Evolutionary conservation across 371 early-diverging fungal genomes (phyloP), one percentile per base, ranked within the genome.

Genomic region (Saksenaea oblongispora): DNA sequence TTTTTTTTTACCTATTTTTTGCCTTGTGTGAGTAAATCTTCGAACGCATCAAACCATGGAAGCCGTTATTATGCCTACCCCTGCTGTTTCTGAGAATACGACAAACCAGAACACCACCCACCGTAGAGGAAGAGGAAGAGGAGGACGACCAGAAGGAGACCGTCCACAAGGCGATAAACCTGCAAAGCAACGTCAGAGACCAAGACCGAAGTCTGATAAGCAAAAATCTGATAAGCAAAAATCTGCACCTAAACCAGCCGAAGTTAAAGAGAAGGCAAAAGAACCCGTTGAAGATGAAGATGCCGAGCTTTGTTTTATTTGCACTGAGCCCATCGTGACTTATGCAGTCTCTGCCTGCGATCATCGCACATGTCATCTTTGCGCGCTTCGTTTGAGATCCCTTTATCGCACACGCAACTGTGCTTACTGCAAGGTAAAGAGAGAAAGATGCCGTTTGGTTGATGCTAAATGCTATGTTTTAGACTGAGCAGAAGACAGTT

Each of bases 321-420:
- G 98, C 74, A 90, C 97, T 0, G 93, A 95, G 39, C 86, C 89
- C 3, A 84, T 95, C 15, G 74, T 70, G 18, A 90, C 83, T 58
- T 93, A 84, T 70, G 94, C 96, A 5, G 82, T 98, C n/a, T 91
- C 94, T 7, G 82, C 82, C 58, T 98, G 98, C 75, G 91, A 96
- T 72, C 98, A 98, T 75, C 83, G 88, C 17, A 90, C 91, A 2
- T 98, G 98, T 78, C 93, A 94, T 63, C 73, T 89, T 5, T 98
- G 98, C 78, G 89, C 89, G 10, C 79, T 98, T 53, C 86, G 98
- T 35, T 67, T 97, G 53, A 83, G 98, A 54, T 92, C 95, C 14
- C 77, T 97, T 9, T 95, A 95, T 76, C 87, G 93, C 72, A 87
- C 84, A 39, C 85, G 84, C 28, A 83, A 87, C 37, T 98, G 98